Base-by-base conservation (phyloP, 805 yeast species). In the Yamadazyma kitorensis region DNA sequence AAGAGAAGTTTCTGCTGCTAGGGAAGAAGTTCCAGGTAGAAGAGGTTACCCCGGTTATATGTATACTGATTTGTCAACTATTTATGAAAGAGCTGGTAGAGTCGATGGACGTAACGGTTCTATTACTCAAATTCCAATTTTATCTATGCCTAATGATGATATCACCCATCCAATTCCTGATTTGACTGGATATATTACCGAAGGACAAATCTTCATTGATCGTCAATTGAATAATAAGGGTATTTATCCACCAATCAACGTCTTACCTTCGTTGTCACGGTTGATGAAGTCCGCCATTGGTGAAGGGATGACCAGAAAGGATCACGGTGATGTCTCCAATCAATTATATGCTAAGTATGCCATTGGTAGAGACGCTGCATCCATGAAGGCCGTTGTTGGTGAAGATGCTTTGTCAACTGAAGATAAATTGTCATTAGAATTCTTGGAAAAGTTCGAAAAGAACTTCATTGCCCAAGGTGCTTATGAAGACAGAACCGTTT, bases 11-110 rank as follows among this genome's bases (percentile, higher is more conserved):
- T 88, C 97, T 45, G 98, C 99, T 43, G 99, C 99, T 31, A 88
- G 99, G 76, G 99, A 93, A 70, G 98, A 94, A 72, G 98, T 93
- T 29, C 98, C 98, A 60, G 99, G 99, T 76, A 88, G 99, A 79
- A 88, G 99, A 82, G 99, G 99, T 76, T 93, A 93, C 68, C 99
- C 99, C 47, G 99, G 99, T 85, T 93, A 93, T 68, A 93, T 93
- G 99, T 93, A 93, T 72, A 93, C 99, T 30, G 99, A 93, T 82
- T 86, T 93, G 74, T 86, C 98, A 33, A 93, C 98, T 33, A 88
- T 93, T 57, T 93, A 93, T 66, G 99, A 93, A 73, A 86, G 99
- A 75, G 99, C 99, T 29, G 99, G 99, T 64, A 86, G 99, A 75
- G 98, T 93, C 44, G 98, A 93, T 71, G 99, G 99, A 49, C 84